phyloP scores from a whole-genome alignment of 176 grass and related monocot genomes.

The sorghum (Sorghum bicolor) region Sorghum_bicolor_NCBIv3 NC_012871.2:63424001-63424500 shows the following conservation, averaged over 20 bases:
- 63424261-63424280: neutral
- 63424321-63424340: neutral
- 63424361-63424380: neutral
- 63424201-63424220: neutral
- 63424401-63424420: neutral
- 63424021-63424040: conserved; percentile 6
- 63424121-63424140: neutral
- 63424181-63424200: neutral
- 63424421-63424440: neutral
- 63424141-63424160: neutral
- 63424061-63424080: conserved; percentile 14
- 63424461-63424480: neutral
- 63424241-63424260: neutral
- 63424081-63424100: neutral
- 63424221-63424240: neutral
- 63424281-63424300: neutral
- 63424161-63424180: neutral
- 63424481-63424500: conserved; percentile 4
- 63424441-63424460: neutral
- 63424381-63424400: neutral
- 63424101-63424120: neutral
- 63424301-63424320: neutral
- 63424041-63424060: neutral
- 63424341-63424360: neutral
- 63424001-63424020: neutral